Base-by-base conservation (phyloP, 371 early-diverging fungal species). In the Haplosporangium sp. region DNA sequence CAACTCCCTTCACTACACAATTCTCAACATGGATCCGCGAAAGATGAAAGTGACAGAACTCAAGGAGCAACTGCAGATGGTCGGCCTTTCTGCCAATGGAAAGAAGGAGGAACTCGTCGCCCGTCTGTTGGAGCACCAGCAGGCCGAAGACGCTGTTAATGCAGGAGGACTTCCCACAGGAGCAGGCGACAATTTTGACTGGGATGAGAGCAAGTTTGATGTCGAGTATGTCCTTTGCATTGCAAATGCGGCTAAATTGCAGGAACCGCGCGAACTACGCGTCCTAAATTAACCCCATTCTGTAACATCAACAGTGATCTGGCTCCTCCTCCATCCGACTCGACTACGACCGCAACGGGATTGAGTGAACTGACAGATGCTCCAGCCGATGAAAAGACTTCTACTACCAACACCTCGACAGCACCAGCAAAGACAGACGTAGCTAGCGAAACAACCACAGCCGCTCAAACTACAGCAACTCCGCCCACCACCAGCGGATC, bases 41-140 rank as follows among this genome's bases (percentile, higher is more conserved):
- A 83, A 83, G 21, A 82, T 90, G 36, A 91, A 90, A 69, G 89
- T 90, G 2, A 85, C 86, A 45, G 89, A 91, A 58, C 82, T 90
- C 36, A 90, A 90, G 81, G 91, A 90, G 40, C 71, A 89, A 45
- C 74, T 91, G 40, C 83, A 83, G 56, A 87, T 88, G 51, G 82
- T 82, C 38, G 87, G 87, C 16, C 73, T 91, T 41, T 82, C 90
- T 16, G 84, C 81, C 55, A 76, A 85, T 23, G 91, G 91, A 52
- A 91, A 90, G 73, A 91, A 91, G 67, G 91, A 91, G 23, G 91
- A 91, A 11, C 73, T 91, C 53, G 86, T 91, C 61, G 85, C 85
- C 54, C 86, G 91, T 46, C 80, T 91, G 18, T 74, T 90, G 53
- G 86, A 90, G 63, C 82, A 86, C 57, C 87, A 88, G 74, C 84